Evolutionary conservation across 1,284 basidiomycete species (phyloP).

Genomic region (Pisolithus thermaeus): DNA sequence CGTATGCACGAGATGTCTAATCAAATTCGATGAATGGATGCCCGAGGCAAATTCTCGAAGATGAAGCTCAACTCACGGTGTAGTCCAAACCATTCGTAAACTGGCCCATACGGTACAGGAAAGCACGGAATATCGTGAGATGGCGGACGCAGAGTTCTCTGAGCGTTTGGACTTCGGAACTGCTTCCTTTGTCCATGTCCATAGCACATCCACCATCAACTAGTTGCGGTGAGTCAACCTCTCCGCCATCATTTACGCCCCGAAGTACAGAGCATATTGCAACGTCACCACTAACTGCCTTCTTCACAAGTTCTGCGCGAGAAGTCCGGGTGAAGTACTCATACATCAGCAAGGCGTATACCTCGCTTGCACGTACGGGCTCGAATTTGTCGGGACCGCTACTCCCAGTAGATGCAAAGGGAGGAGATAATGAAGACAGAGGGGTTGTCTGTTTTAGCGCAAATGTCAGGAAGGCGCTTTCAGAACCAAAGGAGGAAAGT

Average conservation of each 20-base stretch:
- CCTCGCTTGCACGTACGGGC: slow-evolving; percentile 10
- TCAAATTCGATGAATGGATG: slow-evolving; percentile 16
- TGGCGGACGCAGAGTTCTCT: slow-evolving; percentile 8
- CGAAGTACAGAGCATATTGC: slow-evolving; percentile 20
- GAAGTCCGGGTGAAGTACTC: slow-evolving; percentile 50
- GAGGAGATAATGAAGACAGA: slow-evolving; percentile 8
- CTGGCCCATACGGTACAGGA: slow-evolving; percentile 38
- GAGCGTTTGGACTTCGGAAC: not conserved
- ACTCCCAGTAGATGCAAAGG: not conserved
- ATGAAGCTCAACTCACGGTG: slow-evolving; percentile 25
- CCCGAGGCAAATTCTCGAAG: not conserved
- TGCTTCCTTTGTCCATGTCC: not conserved
- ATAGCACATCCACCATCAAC: not conserved
- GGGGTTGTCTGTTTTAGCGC: slow-evolving; percentile 11
- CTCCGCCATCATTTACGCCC: not conserved
- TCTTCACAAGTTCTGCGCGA: slow-evolving; percentile 43
- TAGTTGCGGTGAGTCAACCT: not conserved
- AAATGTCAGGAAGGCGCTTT: slow-evolving; percentile 12
- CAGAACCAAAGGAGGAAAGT: too few species aligned
- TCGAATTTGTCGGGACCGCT: too few species aligned
- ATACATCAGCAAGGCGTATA: slow-evolving; percentile 41
- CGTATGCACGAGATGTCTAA: slow-evolving; percentile 33
- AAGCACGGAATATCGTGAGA: slow-evolving; percentile 37
- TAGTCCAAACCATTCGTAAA: slow-evolving; percentile 32
- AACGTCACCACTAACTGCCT: slow-evolving; percentile 43